Percentiles rank a stretch among this genome's conserved stretches.
Conservation (phyloP, 345 rosid species). For the Crucihimalaya himalaica region DNA sequence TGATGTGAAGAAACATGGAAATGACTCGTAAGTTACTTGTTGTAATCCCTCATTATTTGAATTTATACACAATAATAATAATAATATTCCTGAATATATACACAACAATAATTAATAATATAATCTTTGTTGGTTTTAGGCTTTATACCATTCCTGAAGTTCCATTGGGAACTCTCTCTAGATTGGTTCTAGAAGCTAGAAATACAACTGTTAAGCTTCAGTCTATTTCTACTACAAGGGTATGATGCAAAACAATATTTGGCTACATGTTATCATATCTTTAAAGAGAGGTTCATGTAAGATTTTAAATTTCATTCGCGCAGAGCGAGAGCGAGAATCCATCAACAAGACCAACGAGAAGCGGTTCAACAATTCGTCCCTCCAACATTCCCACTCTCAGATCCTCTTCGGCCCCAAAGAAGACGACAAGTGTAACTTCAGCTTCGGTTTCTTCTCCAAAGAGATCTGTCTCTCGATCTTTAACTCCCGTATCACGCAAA, state of each 20-base stretch:
- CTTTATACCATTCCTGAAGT: slow-evolving; percentile 23
- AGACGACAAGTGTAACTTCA: slow-evolving; percentile 24
- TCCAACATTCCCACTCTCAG: slow-evolving; percentile 31
- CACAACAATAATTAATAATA: neutral
- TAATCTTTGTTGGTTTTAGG: slow-evolving; percentile 28
- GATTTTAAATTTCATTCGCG: neutral
- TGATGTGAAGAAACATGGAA: slow-evolving; percentile 25
- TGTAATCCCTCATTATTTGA: neutral
- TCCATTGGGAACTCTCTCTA: slow-evolving; percentile 30
- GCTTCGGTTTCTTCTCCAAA: slow-evolving; percentile 33
- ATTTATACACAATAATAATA: neutral
- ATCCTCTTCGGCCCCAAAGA: slow-evolving; percentile 34
- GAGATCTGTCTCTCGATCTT: slow-evolving; percentile 32
- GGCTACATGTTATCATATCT: neutral
- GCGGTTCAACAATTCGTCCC: slow-evolving; percentile 31
- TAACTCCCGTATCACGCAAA: slow-evolving; percentile 34
- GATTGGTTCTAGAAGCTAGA: slow-evolving; percentile 41
- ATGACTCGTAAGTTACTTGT: slow-evolving; percentile 27
- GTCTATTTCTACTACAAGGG: slow-evolving; percentile 25
- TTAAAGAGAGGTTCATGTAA: neutral
- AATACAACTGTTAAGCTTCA: slow-evolving; percentile 28
- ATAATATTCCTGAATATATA: neutral
- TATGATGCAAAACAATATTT: slow-evolving; percentile 3
- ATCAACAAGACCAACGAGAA: slow-evolving; percentile 36
- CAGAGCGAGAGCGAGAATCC: slow-evolving; percentile 29